Conservation (phyloP, 2,329 filamentous ascomycete species). For the Botryotinia narcissicola region DNA sequence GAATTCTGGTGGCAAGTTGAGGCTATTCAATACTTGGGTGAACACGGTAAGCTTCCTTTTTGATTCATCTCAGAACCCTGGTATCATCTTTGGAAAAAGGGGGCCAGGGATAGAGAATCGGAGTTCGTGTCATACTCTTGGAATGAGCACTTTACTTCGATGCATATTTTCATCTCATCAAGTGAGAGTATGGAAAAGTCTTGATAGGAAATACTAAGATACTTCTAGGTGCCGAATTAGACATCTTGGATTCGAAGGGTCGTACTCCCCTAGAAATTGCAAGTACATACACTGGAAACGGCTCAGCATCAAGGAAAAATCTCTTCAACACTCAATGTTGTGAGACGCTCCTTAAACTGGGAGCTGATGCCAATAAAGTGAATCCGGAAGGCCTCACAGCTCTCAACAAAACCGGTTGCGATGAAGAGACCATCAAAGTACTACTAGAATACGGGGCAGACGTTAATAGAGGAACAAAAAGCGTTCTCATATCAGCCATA, state of each 20-base stretch:
- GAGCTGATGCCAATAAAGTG: conserved; percentile 20
- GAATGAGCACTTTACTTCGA: background rate
- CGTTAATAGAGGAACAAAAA: conserved; percentile 27
- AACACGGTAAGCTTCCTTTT: conserved; percentile 22
- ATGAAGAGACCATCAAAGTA: conserved; percentile 25
- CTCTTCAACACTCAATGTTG: background rate
- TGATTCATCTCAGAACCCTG: background rate
- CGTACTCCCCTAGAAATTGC: conserved; percentile 26
- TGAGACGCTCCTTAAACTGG: conserved; percentile 17
- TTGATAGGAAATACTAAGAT: background rate
- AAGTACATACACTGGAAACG: conserved; percentile 2
- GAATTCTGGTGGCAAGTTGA: conserved; percentile 25
- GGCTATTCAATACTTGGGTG: conserved; percentile 30
- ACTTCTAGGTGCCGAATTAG: conserved; percentile 27
- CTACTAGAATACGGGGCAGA: conserved; percentile 40
- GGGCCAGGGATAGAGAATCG: no score
- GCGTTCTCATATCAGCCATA: background rate
- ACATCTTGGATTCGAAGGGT: conserved; percentile 23
- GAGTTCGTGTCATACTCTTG: background rate
- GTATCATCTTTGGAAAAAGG: no score
- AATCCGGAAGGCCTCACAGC: background rate
- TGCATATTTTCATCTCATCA: no score
- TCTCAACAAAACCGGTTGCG: background rate
- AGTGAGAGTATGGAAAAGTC: no score
- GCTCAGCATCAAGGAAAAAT: background rate